phyloP scores from a whole-genome alignment of 805 yeast genomes.

The Cyberlindnera mycetangii region DNA sequence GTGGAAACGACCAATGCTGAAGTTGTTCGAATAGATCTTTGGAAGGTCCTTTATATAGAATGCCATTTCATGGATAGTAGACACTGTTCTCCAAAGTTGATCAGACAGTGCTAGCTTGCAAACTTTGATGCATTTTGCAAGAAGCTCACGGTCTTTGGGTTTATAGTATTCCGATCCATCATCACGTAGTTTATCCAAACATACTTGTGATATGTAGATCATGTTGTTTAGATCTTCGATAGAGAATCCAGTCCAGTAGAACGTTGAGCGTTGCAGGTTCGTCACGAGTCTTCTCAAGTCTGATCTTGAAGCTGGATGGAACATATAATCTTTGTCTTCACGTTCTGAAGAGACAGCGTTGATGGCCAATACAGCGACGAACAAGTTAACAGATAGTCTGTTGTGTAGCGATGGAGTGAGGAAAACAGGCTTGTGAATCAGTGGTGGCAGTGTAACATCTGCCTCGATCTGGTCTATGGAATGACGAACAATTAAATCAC shows the following conservation, averaged over 20 bases:
- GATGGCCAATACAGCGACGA: conserved; percentile 64
- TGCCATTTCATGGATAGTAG: conserved; percentile 65
- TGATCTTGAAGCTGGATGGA: conserved; percentile 53
- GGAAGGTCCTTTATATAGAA: conserved; percentile 50
- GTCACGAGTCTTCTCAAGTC: conserved; percentile 55
- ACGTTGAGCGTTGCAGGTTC: conserved; percentile 63
- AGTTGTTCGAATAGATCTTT: conserved; percentile 35
- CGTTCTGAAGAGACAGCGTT: conserved; percentile 75
- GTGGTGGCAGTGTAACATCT: conserved; percentile 55
- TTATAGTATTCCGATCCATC: conserved; percentile 32
- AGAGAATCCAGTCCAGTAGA: conserved; percentile 74
- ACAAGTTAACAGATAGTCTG: conserved; percentile 57
- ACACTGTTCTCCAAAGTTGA: conserved; percentile 53
- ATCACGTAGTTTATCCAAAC: conserved; percentile 37
- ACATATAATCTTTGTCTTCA: conserved; percentile 66
- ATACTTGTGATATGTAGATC: conserved; percentile 44
- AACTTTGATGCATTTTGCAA: conserved; percentile 41
- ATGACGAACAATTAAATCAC: conserved; percentile 55
- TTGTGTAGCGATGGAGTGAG: conserved; percentile 64
- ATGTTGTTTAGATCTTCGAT: conserved; percentile 54
- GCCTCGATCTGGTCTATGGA: conserved; percentile 48
- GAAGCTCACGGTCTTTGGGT: conserved; percentile 37
- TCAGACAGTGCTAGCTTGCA: conserved; percentile 50
- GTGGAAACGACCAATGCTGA: conserved; percentile 41
- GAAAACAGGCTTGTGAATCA: conserved; percentile 56